A percentile compares a stretch with the other conserved stretches of the same genome.
These are phyloP conservation scores for Neurospora sp. DNA, from an alignment of 495 filamentous ascomycete genomes.

Conservation along the genomic window DNA sequence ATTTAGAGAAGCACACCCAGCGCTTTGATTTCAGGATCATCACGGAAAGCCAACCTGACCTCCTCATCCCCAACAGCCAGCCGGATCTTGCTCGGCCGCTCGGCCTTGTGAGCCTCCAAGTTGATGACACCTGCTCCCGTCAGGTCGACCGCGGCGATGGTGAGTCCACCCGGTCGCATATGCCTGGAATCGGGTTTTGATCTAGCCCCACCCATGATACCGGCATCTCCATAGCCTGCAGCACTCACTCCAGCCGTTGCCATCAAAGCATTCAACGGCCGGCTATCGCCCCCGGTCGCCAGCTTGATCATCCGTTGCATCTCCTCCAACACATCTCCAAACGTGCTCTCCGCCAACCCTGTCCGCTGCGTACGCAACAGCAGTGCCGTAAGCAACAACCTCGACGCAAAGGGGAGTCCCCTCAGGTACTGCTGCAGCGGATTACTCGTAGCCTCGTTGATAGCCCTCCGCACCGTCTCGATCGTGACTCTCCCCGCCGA, in stretches of 20 bases:
- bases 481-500: constrained; percentile 65
- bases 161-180: constrained; percentile 53
- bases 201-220: constrained; percentile 4
- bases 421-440: constrained; percentile 84
- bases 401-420: constrained; percentile 66
- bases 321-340: constrained; percentile 89
- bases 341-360: constrained; percentile 74
- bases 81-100: constrained; percentile 77
- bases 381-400: constrained; percentile 76
- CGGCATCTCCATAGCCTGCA: not conserved
- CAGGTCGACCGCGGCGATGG: constrained; percentile 65
- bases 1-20: constrained; percentile 43
- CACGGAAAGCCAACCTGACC: constrained; percentile 72
- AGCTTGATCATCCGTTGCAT: constrained; percentile 62
- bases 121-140: constrained; percentile 81
- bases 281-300: constrained; percentile 37
- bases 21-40: constrained; percentile 76
- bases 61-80: constrained; percentile 84
- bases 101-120: constrained; percentile 66
- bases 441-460: constrained; percentile 86
- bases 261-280: constrained; percentile 18
- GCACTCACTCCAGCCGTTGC: constrained; percentile 5
- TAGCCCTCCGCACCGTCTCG: constrained; percentile 83
- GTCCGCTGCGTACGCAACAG: constrained; percentile 68
- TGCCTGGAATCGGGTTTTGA: constrained; percentile 1